phyloP scores from a whole-genome alignment of 2,329 filamentous ascomycete genomes.

The Harringtonia aguacate region DNA sequence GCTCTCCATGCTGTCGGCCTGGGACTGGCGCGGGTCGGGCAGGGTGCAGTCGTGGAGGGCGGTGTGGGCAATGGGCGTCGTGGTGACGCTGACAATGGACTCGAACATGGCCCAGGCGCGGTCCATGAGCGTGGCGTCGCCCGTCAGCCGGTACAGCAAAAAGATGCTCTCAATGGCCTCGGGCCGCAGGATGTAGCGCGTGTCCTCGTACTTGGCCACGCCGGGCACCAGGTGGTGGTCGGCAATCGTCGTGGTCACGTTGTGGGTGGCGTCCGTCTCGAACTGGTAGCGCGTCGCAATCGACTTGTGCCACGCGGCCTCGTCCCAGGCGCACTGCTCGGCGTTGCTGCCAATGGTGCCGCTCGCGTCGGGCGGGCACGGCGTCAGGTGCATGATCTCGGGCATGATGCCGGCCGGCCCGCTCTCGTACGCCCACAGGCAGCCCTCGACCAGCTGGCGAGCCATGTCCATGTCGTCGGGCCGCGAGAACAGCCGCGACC shows the following conservation, averaged over 20 bases:
- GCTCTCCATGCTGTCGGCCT: slow-evolving; percentile 22
- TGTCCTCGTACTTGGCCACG: slow-evolving; percentile 41
- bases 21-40: slow-evolving; percentile 1
- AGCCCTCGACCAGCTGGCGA: slow-evolving; percentile 38
- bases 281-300: neutral
- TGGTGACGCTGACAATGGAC: slow-evolving; percentile 28
- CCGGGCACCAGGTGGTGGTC: slow-evolving; percentile 29
- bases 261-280: slow-evolving; percentile 4
- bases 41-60: slow-evolving; percentile 24
- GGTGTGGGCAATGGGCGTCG: slow-evolving; percentile 32
- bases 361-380: too few species aligned
- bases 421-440: slow-evolving; percentile 41
- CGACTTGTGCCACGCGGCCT: slow-evolving; percentile 17
- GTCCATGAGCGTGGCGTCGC: slow-evolving; percentile 30
- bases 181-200: slow-evolving; percentile 32
- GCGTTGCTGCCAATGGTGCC: too few species aligned
- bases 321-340: slow-evolving; percentile 24
- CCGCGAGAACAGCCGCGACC: slow-evolving; percentile 15
- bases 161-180: slow-evolving; percentile 44
- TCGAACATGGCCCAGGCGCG: slow-evolving; percentile 38
- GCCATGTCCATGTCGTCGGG: slow-evolving; percentile 30
- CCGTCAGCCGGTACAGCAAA: slow-evolving; percentile 39
- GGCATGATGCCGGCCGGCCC: slow-evolving; percentile 44
- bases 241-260: slow-evolving; percentile 4
- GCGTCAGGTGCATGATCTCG: slow-evolving; percentile 22